Evolutionary conservation across 331 rosid species (phyloP), one percentile per base, ranked within the genome.

Genomic region (Acacia pycnantha): DNA sequence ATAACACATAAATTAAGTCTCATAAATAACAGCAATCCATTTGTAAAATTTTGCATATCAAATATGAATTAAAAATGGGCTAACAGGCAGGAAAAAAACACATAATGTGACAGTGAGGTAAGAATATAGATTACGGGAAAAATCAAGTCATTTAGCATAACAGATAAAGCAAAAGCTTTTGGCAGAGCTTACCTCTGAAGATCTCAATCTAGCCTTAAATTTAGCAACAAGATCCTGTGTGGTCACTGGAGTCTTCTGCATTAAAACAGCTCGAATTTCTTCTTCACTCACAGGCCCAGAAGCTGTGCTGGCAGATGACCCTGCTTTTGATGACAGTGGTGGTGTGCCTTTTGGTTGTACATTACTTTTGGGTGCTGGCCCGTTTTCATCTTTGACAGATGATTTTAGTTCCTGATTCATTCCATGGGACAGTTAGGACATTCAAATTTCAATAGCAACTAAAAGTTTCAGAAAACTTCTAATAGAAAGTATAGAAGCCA

Each of bases 161-260:
- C 14, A 14, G 61, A 61, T 78, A 75, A 15, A 77, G 43, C 56
- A 67, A 79, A 87, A 84, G 27, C 51, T 35, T 16, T 21, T 35
- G 61, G 66, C 70, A 67, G 35, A 69, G 73, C 86, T 79, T 84
- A 92, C 97, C 97, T 90, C 97, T 2, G 83, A 73, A 50, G 67
- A 81, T 88, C 91, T 87, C 37, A 94, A 73, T 73, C 98, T 91
- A 47, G 94, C 97, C 90, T 85, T 94, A 80, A 94, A 94, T 84
- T 85, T 94, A 29, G 92, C 94, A 44, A 95, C 98, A 79, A 95
- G 99, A 86, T 92, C 97, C 85, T 91, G 97, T 8, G 98, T 93
- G 41, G 97, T 95, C 80, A 95, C 92, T 33, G 93, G 98, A 54
- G 93, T 90, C 85, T 86, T 88, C 72, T 93, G 98, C 86, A 82